Evolutionary conservation across 306 rosid genomes (phyloP), one percentile per base, ranked within the genome.

Genomic region (Pterocarpus macrocarpus): DNA sequence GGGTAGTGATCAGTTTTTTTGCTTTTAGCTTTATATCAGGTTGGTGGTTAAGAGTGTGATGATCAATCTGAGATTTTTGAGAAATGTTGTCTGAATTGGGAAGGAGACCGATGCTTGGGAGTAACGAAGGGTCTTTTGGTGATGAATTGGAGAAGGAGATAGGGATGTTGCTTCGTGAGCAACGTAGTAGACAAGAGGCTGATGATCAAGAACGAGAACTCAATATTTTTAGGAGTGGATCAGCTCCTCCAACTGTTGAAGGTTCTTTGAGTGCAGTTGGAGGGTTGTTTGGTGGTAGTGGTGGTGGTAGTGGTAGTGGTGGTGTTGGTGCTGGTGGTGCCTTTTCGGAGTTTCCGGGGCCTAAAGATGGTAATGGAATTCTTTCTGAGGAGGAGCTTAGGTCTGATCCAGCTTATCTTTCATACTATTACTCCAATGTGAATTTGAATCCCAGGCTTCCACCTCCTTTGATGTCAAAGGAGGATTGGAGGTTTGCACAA

Each of bases 211-310:
- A 92, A 61, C 80, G 84, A 2, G 96, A 94, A 64, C 90, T 94
- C 39, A 92, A 89, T 85, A 64, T 94, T 41, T 94, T 75, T 78
- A 88, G 98, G 78, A 91, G 98, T 84, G 98, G 98, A 73, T 94
- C 98, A 59, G 98, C 98, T 11, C 98, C 98, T 61, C 98, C 98
- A 35, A 90, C 97, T 41, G 89, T 94, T 4, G 97, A 94, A 84
- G 98, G 98, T 66, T 94, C 98, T 43, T 64, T 89, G 43, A 94
- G 75, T 88, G 98, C 97, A 0, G 91, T 94, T 12, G 98, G 92
- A 55, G 97, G 97, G 13, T 78, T 94, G 71, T 87, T 91, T 86
- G 89, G 77, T 22, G 82, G 77, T 0, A 22, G 28, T 22, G 28
- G 28, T 22, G 28, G 28, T 22, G 28, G 28, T 22, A 22, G 28